These are phyloP conservation scores for Macrophomina phaseolina DNA, from an alignment of 2,329 filamentous ascomycete species.

Conservation along the genomic window DNA sequence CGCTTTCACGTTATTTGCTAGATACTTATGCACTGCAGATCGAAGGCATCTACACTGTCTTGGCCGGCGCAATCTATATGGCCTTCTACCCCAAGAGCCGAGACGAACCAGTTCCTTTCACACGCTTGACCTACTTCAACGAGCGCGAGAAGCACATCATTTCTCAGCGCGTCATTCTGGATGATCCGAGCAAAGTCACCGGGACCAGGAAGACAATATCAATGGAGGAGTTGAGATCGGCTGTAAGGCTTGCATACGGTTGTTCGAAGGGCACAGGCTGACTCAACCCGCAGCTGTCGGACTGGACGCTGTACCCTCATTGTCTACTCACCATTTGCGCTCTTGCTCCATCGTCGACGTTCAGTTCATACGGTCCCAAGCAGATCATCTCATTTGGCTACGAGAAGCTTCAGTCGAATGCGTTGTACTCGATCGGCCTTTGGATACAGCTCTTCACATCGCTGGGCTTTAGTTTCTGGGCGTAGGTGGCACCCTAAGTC, in stretches of 20 bases:
- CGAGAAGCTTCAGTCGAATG: conserved; percentile 37
- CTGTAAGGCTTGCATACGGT: conserved; percentile 17
- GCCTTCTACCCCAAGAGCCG: conserved; percentile 38
- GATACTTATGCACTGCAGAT: conserved; percentile 32
- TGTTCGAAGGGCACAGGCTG: neutral
- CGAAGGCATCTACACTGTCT: conserved; percentile 41
- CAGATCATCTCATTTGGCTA: conserved; percentile 39
- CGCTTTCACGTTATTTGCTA: conserved; percentile 33
- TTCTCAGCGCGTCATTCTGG: conserved; percentile 35
- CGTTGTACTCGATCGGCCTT: conserved; percentile 40
- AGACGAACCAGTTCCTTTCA: conserved; percentile 36
- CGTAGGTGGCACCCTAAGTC: neutral
- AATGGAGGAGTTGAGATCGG: conserved; percentile 38
- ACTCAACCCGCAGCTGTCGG: conserved; percentile 25
- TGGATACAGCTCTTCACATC: conserved; percentile 36
- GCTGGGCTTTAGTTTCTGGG: conserved; percentile 28
- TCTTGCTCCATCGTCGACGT: conserved; percentile 39
- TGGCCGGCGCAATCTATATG: conserved; percentile 41
- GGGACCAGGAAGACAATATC: conserved; percentile 39
- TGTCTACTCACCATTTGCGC: conserved; percentile 41
- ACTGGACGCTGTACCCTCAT: conserved; percentile 41
- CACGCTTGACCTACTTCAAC: conserved; percentile 34
- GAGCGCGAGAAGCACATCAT: conserved; percentile 40
- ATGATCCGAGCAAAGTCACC: conserved; percentile 38
- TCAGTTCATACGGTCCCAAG: conserved; percentile 41